A percentile compares a stretch with the other conserved stretches of the same genome.
Conservation (phyloP, 495 filamentous ascomycete genomes). For the Haplographium delicatum region DNA sequence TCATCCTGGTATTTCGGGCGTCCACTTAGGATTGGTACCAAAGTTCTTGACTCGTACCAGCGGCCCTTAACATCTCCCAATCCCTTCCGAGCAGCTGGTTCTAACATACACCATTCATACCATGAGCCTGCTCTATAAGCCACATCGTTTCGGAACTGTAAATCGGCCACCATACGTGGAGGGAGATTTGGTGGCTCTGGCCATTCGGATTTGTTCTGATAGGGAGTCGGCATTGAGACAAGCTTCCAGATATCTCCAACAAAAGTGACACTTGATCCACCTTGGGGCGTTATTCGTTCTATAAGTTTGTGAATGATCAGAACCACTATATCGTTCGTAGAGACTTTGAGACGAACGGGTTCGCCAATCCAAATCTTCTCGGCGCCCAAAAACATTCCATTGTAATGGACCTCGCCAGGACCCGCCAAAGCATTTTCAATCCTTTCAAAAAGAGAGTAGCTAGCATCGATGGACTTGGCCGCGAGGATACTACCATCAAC, state of each 20-base stretch:
- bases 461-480: slow-evolving; percentile 50
- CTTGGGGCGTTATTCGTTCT: slow-evolving; percentile 17
- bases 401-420: slow-evolving; percentile 30
- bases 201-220: slow-evolving; percentile 14
- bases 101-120: slow-evolving; percentile 41
- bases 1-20: slow-evolving; percentile 31
- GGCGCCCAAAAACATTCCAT: slow-evolving; percentile 56
- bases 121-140: slow-evolving; percentile 32
- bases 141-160: slow-evolving; percentile 37
- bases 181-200: slow-evolving; percentile 33
- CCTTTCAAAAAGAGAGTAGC: slow-evolving; percentile 48
- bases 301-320: slow-evolving; percentile 42
- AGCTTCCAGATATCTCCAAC: slow-evolving; percentile 47
- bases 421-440: slow-evolving; percentile 31
- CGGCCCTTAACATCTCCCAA: slow-evolving; percentile 54
- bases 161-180: slow-evolving; percentile 28
- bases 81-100: slow-evolving; percentile 27
- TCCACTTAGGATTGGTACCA: slow-evolving; percentile 45
- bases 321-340: slow-evolving; percentile 30
- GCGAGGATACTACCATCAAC: slow-evolving; percentile 59
- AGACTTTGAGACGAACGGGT: slow-evolving; percentile 38
- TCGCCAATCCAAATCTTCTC: slow-evolving; percentile 61
- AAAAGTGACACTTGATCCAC: slow-evolving; percentile 11
- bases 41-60: slow-evolving; percentile 54
- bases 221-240: slow-evolving; percentile 24